Evolutionary conservation across 2,329 filamentous ascomycete genomes (phyloP), one percentile per base, ranked within the genome.

Genomic region (Fusarium liriodendri): DNA sequence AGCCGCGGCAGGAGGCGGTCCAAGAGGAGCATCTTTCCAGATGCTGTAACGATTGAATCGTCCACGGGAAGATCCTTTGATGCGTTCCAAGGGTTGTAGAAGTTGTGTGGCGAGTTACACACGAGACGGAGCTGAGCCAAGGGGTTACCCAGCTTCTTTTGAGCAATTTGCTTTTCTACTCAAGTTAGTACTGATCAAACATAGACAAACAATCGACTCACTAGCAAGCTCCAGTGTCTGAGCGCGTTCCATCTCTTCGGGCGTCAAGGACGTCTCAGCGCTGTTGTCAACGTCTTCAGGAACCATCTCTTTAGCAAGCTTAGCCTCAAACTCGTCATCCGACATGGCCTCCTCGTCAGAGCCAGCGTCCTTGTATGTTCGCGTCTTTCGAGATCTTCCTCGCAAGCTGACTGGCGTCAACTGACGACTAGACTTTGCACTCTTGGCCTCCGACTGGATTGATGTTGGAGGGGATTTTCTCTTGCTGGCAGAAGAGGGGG

Each of bases 31-130:
- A 99, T 98, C 82, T 99, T 99, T 16, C 97, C 97, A 0, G 95
- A 98, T 0, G 94, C 91, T 0, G 93, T 96, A 37, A 99, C 90
- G 7, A 99, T 89, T 1, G 89, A 92, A 79, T 97, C 93, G 77
- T 98, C 95, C 0, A 95, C 85, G 0, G 89, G 85, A 0, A 88
- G 81, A 7, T 89, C 88, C 2, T 88, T 86, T 18, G 89, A 87
- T 7, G 86, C 86, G 0, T 89, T 87, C 89, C 96, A 98, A 0
- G 97, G 96, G 80, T 95, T 97, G 83, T 97, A 98, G 81, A 99
- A 98, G 80, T 98, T 97, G 83, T 98, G 95, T 0, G 97, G 97
- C 1, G 92, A 94, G 82, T 99, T 98, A 83, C 97, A 98, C 13
- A 94, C 95, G 0, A 98, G 89, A 0, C 97, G 93, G 5, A 98